A percentile compares a stretch with the other conserved stretches of the same genome.
phyloP scores from a whole-genome alignment of 768 basidiomycete genomes.

The Kondoa subrosea region DNA sequence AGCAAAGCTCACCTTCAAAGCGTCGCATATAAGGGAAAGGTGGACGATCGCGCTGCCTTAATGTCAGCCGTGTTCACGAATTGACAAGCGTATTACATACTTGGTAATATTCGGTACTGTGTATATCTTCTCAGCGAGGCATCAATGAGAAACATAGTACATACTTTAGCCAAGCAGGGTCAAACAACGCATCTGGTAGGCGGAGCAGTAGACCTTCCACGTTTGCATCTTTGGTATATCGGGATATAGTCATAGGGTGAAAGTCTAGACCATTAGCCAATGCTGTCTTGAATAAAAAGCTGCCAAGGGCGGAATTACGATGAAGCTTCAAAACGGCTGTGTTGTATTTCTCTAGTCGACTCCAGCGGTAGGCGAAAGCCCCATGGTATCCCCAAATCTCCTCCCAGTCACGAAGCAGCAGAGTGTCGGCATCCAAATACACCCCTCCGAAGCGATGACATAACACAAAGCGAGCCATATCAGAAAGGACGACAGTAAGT shows the following conservation, averaged over 20 bases:
- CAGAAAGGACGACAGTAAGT: conserved; percentile 79
- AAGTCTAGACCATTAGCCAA: conserved; percentile 82
- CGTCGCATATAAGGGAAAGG: conserved; percentile 84
- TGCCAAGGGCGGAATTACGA: conserved; percentile 77
- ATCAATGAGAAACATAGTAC: background rate
- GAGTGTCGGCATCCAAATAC: conserved; percentile 91
- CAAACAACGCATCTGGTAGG: conserved; percentile 87
- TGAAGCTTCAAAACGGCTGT: conserved; percentile 89
- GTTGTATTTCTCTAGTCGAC: conserved; percentile 78
- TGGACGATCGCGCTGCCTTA: conserved; percentile 76
- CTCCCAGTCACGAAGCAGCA: conserved; percentile 94
- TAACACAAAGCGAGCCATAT: conserved; percentile 94
- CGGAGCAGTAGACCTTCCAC: conserved; percentile 67
- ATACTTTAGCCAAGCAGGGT: conserved; percentile 79
- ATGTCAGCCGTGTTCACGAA: conserved; percentile 36
- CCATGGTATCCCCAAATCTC: conserved; percentile 94
- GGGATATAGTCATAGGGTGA: conserved; percentile 86
- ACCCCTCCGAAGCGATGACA: conserved; percentile 91
- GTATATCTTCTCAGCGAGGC: background rate
- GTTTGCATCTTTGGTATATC: conserved; percentile 75
- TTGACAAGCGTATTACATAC: background rate
- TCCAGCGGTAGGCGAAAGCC: conserved; percentile 94
- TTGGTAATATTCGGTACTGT: conserved; percentile 13
- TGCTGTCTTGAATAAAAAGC: conserved; percentile 84
- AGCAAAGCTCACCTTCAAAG: conserved; percentile 37